These are phyloP conservation scores for Salix koriyanagi DNA, from an alignment of 345 rosid genomes.

Conservation along the genomic window DNA sequence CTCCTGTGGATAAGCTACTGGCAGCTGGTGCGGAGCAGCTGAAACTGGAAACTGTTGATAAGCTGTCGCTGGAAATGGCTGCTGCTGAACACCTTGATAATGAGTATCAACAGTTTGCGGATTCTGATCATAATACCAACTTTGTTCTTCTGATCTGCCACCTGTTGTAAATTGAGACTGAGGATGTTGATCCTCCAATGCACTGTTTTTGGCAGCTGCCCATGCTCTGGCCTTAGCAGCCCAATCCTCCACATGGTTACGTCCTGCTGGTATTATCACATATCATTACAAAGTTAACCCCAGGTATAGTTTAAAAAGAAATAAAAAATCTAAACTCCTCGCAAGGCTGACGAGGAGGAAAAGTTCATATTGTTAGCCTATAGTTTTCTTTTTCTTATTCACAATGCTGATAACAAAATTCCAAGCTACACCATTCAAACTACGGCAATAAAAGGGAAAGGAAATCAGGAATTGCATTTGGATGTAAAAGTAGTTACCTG, in stretches of 20 bases:
- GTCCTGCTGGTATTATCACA: conserved; percentile 32
- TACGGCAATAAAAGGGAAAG: not conserved
- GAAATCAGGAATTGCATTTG: not conserved
- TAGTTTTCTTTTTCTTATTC: not conserved
- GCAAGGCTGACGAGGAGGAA: not conserved
- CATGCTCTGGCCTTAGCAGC: conserved; percentile 94
- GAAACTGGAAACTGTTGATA: conserved; percentile 65
- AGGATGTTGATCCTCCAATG: conserved; percentile 49
- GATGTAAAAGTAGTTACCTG: conserved; percentile 29
- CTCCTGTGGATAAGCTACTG: conserved; percentile 42
- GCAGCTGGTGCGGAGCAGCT: conserved; percentile 34
- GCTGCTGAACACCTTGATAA: conserved; percentile 61
- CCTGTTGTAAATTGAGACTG: conserved; percentile 44
- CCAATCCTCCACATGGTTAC: conserved; percentile 74
- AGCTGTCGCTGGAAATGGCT: conserved; percentile 32
- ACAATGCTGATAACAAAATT: not conserved
- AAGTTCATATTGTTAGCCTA: not conserved
- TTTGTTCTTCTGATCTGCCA: conserved; percentile 49
- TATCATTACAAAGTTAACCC: conserved; percentile 12
- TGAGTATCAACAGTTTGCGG: conserved; percentile 42
- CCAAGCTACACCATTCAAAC: not conserved
- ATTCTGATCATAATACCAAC: conserved; percentile 44
- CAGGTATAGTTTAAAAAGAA: not conserved
- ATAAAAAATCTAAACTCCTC: not conserved
- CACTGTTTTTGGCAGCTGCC: conserved; percentile 57